Evolutionary conservation across 768 basidiomycete species (phyloP), one percentile per base, ranked within the genome.

Genomic region (Boletus vermiculosoides): DNA sequence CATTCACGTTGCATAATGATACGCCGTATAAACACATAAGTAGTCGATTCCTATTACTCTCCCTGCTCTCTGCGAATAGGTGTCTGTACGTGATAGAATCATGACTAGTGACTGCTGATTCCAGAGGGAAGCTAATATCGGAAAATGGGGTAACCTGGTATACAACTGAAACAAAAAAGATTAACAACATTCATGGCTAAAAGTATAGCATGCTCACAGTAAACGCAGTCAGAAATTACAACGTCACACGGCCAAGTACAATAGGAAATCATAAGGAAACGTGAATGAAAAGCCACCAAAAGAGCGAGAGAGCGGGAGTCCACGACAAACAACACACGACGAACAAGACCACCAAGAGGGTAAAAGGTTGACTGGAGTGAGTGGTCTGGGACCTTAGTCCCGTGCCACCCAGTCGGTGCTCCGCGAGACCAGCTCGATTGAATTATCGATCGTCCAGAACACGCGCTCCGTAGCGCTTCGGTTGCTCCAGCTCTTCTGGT

Each of bases 401-500:
- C 88, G 81, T 31, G 86, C 80, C 36, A 94, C 83, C 92, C 92
- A 94, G 71, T 93, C 92, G 53, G 86, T 85, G 73, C 90, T 91
- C 58, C 92, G 82, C 53, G 87, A 83, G 65, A 86, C 89, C 63
- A 95, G 83, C 76, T 92, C 92, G 57, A 94, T 86, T 12, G 92
- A 88, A 71, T 89, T 88, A 67, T 98, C 95, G 54, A 88, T 87
- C 37, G 90, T 91, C 88, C 92, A 96, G 76, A 98, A 98, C 59
- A 94, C 72, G 37, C 89, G 81, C 71, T 99, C 97, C 22, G 91
- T 97, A 16, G 91, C 86, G 63, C 92, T 94, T 49, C 94, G 80
- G 25, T 86, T 85, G 60, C 87, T 97, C 96, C 96, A 98, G 67
- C 90, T 90, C 73, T 93, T 94, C 71, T 99, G 97, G 67, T 95